Evolutionary conservation across 768 basidiomycete genomes (phyloP), one percentile per base, ranked within the genome.

Genomic region (Trichaptum fuscoviolaceum): DNA sequence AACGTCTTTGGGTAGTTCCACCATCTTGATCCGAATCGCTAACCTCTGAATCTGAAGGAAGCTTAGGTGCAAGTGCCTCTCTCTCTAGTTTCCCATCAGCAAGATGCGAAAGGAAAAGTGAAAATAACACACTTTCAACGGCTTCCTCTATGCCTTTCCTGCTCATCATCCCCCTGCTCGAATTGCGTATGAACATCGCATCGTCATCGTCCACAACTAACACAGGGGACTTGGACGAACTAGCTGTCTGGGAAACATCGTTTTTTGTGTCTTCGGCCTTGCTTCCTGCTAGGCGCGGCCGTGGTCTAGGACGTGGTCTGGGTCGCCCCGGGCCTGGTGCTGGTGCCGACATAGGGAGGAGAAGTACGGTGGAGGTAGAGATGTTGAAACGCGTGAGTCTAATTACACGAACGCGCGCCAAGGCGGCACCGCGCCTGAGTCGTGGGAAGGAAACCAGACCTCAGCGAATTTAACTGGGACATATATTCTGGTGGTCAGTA

Each of bases 151-250:
- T 74, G 66, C 81, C 82, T 72, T 80, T 84, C 88, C 91, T 91
- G 2, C 82, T 78, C 63, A 82, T 77, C 4, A 79, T 73, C 5
- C 84, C 84, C 63, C 89, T 80, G 67, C 83, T 82, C 58, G 77
- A 79, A 73, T 92, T 93, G 63, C 84, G 84, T 71, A 92, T 83
- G 70, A 92, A 93, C 74, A 85, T 79, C 18, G 84, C 85, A 74
- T 93, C 90, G 63, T 85, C 85, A 66, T 91, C 88, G 12, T 83
- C 74, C 24, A 78, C 75, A 62, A 77, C 75, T 23, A 75, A 58
- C 60, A 57, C 66, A 70, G 58, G 42, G 65, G 63, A 58, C 30
- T 57, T 62, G 9, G 58, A 15, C 36, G 64, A 26, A 65, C 52
- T 64, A 66, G 63, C 57, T 62, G n/a, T 68, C 67, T 69, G 68